phyloP scores from a whole-genome alignment of 129 eudicot genomes.

The Escallonia herrerae region DNA sequence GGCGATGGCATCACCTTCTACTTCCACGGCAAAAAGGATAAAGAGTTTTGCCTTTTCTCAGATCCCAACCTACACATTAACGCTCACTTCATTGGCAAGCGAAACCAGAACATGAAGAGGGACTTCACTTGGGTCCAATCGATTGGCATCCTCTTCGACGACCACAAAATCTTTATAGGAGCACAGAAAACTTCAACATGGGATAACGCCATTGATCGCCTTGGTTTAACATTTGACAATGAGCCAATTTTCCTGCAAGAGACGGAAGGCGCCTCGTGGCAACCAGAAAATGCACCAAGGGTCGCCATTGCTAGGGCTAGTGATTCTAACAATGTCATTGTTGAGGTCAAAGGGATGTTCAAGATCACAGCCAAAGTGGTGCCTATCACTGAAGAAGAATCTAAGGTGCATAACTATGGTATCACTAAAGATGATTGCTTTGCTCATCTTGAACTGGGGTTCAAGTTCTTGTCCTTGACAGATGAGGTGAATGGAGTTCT shows the following conservation, averaged over 20 bases:
- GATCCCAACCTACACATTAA: slow-evolving; percentile 67
- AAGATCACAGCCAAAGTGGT: slow-evolving; percentile 61
- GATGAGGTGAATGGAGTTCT: slow-evolving; percentile 48
- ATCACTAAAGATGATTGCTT: slow-evolving; percentile 52
- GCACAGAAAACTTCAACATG: slow-evolving; percentile 56
- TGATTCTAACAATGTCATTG: slow-evolving; percentile 28
- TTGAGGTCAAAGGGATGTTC: slow-evolving; percentile 43
- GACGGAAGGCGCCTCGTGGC: slow-evolving; percentile 42
- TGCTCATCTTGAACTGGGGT: slow-evolving; percentile 76
- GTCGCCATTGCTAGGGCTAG: slow-evolving; percentile 31
- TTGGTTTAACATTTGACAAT: slow-evolving; percentile 34
- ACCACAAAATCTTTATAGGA: slow-evolving; percentile 41
- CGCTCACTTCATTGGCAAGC: slow-evolving; percentile 67
- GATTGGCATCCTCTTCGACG: slow-evolving; percentile 43
- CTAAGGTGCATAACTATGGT: slow-evolving; percentile 49
- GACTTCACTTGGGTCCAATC: slow-evolving; percentile 87
- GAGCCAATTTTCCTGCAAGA: slow-evolving; percentile 28
- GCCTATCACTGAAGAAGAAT: slow-evolving; percentile 60
- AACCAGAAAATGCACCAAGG: slow-evolving; percentile 19
- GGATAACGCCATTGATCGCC: slow-evolving; percentile 52
- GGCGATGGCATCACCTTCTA: slow-evolving; percentile 78
- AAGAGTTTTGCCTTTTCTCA: slow-evolving; percentile 72
- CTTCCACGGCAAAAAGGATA: slow-evolving; percentile 67
- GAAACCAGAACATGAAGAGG: slow-evolving; percentile 52
- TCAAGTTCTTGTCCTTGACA: slow-evolving; percentile 49